Evolutionary conservation across 768 basidiomycete species (phyloP).

Genomic region (Collybia mongolica): DNA sequence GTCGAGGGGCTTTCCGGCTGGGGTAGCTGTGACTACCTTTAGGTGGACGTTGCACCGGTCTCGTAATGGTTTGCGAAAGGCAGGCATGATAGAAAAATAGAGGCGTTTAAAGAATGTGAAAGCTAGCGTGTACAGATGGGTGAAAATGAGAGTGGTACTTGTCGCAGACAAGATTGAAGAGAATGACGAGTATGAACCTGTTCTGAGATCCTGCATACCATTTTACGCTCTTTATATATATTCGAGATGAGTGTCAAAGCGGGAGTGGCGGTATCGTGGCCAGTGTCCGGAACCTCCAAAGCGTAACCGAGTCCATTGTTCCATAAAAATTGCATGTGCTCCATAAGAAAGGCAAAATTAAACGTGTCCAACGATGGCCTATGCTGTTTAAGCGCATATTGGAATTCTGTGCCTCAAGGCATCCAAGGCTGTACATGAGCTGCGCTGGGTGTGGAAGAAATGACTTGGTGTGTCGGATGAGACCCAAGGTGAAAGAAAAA

Average conservation of each 20-base stretch:
- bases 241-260: not conserved
- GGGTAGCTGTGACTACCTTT: slow-evolving; percentile 17
- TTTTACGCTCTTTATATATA: not conserved
- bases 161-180: slow-evolving; percentile 3
- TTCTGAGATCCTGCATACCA: not conserved
- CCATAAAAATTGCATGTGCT: too few relatives aligned
- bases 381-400: too few relatives aligned
- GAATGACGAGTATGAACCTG: not conserved
- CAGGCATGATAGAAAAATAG: slow-evolving; percentile 15
- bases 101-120: not conserved
- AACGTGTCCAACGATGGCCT: too few relatives aligned
- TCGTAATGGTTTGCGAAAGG: slow-evolving; percentile 19
- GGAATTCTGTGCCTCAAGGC: too few relatives aligned
- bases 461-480: too few relatives aligned
- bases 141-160: not conserved
- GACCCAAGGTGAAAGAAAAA: too few relatives aligned
- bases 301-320: too few relatives aligned
- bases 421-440: too few relatives aligned
- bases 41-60: slow-evolving; percentile 22
- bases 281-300: not conserved
- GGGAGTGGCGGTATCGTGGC: not conserved
- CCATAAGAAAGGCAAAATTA: too few relatives aligned
- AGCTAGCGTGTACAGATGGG: not conserved
- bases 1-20: slow-evolving; percentile 3
- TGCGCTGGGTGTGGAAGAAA: too few relatives aligned